Percentiles rank a stretch among this genome's conserved stretches.
Evolutionary conservation across 768 basidiomycete species (phyloP).

Genomic region (Cytidiella melzeri): DNA sequence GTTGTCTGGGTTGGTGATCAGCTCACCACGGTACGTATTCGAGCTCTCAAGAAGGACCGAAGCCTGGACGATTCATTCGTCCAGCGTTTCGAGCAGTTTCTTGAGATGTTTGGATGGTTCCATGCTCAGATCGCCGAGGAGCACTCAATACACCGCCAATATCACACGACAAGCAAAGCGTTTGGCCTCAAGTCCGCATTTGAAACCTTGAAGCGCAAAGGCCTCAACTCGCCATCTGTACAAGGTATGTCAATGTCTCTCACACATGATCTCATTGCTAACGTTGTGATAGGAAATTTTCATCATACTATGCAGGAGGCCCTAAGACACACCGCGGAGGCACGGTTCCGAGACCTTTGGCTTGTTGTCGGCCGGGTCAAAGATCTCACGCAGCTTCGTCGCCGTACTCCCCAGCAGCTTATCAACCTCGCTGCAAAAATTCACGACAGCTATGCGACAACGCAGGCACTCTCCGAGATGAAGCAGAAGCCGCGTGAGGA

Average conservation of each 20-base stretch:
- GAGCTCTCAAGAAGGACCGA: slow-evolving; percentile 29
- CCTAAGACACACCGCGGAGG: slow-evolving; percentile 31
- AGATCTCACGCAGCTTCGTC: slow-evolving; percentile 23
- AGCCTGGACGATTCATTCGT: slow-evolving; percentile 32
- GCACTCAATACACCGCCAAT: slow-evolving; percentile 36
- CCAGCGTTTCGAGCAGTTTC: slow-evolving; percentile 32
- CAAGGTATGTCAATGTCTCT: too few species aligned
- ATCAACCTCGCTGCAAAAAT: slow-evolving; percentile 22
- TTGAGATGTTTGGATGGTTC: slow-evolving; percentile 34
- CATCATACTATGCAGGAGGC: slow-evolving; percentile 30
- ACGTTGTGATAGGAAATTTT: slow-evolving; percentile 14
- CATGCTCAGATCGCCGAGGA: slow-evolving; percentile 36
- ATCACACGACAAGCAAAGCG: slow-evolving; percentile 25
- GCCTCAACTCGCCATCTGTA: slow-evolving; percentile 9
- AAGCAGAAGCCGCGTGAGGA: slow-evolving; percentile 10
- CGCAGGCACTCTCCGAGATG: slow-evolving; percentile 20
- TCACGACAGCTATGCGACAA: slow-evolving; percentile 25
- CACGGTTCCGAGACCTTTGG: slow-evolving; percentile 32
- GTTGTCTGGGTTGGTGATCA: slow-evolving; percentile 32
- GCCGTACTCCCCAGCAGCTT: slow-evolving; percentile 23
- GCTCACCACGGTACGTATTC: slow-evolving; percentile 32
- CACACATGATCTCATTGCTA: background rate
- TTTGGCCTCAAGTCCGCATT: slow-evolving; percentile 18
- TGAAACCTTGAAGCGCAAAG: slow-evolving; percentile 14
- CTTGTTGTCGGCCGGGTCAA: slow-evolving; percentile 19